Percentiles rank a stretch among this genome's conserved stretches.
These are phyloP conservation scores for Diplocarpon mali DNA, from an alignment of 2,329 filamentous ascomycete genomes.

Conservation along the genomic window DNA sequence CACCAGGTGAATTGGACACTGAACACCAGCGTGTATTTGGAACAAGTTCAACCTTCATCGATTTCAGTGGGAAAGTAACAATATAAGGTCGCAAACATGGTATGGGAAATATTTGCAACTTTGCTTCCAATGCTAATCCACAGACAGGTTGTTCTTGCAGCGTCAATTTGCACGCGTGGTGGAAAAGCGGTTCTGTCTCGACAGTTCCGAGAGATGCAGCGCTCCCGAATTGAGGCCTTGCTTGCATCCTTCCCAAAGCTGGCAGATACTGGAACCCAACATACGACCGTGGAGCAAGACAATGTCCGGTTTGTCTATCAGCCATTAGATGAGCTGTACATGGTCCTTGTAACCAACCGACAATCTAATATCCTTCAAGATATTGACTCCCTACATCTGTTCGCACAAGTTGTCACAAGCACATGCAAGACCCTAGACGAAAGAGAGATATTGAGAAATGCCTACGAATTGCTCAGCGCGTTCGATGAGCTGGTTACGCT, in stretches of 20 bases:
- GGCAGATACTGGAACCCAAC: constrained; percentile 88
- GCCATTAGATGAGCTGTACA: constrained; percentile 97
- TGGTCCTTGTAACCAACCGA: constrained; percentile 98
- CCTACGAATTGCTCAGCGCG: constrained; percentile 89
- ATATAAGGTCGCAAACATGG: constrained; percentile 13
- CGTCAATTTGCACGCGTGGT: constrained; percentile 96
- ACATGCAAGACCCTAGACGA: constrained; percentile 95
- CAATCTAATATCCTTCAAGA: constrained; percentile 99
- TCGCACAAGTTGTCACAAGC: constrained; percentile 92
- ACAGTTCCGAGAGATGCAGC: constrained; percentile 95
- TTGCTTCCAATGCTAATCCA: constrained; percentile 10
- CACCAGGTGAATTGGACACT: no score
- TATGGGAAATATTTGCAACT: not conserved
- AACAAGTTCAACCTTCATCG: no score
- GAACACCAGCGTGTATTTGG: no score
- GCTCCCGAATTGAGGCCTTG: constrained; percentile 90
- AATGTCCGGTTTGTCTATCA: constrained; percentile 99
- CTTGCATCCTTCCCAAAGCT: constrained; percentile 97
- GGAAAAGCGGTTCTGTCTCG: constrained; percentile 97
- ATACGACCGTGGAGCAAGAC: constrained; percentile 97
- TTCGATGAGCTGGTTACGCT: constrained; percentile 96
- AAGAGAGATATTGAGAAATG: constrained; percentile 86
- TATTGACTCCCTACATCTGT: constrained; percentile 95
- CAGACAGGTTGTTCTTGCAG: constrained; percentile 84
- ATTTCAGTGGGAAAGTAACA: no score